A percentile compares a stretch with the other conserved stretches of the same genome.
phyloP scores from a whole-genome alignment of 345 rosid genomes.

The Barbarea vulgaris region DNA sequence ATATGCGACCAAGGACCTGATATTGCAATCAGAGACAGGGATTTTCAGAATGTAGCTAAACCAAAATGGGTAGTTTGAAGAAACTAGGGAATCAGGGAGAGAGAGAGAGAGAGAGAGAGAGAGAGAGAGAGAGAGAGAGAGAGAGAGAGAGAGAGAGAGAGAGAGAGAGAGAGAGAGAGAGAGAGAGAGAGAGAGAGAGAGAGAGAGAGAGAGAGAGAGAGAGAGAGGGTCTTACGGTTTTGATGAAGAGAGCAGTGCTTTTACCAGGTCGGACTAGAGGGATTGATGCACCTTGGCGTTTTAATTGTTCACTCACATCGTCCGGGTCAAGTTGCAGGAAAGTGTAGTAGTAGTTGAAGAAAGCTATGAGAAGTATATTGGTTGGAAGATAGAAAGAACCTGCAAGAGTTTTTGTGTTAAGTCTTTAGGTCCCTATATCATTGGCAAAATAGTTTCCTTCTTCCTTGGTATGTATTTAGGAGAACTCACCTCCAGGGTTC shows the following conservation, averaged over 20 bases:
- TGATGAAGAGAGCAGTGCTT: constrained; percentile 85
- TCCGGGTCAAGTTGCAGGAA: constrained; percentile 98
- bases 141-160: too few relatives aligned
- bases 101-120: too few relatives aligned
- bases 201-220: too few relatives aligned
- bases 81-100: neutral
- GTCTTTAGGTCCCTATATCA: neutral
- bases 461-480: neutral
- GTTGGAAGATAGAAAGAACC: constrained; percentile 94
- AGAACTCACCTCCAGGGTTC: constrained; percentile 79
- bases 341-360: constrained; percentile 98
- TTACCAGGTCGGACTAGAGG: constrained; percentile 94
- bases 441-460: neutral
- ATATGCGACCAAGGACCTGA: constrained; percentile 94
- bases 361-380: constrained; percentile 87
- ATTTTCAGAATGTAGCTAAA: neutral
- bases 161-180: too few relatives aligned
- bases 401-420: constrained; percentile 40
- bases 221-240: constrained; percentile 59
- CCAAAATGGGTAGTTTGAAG: neutral
- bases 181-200: too few relatives aligned
- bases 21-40: neutral
- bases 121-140: too few relatives aligned
- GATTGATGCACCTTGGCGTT: constrained; percentile 96
- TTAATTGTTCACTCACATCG: constrained; percentile 96